Evolutionary conservation across 495 filamentous ascomycete species (phyloP), one percentile per base, ranked within the genome.

Genomic region (Hypoxylon subgilvum): DNA sequence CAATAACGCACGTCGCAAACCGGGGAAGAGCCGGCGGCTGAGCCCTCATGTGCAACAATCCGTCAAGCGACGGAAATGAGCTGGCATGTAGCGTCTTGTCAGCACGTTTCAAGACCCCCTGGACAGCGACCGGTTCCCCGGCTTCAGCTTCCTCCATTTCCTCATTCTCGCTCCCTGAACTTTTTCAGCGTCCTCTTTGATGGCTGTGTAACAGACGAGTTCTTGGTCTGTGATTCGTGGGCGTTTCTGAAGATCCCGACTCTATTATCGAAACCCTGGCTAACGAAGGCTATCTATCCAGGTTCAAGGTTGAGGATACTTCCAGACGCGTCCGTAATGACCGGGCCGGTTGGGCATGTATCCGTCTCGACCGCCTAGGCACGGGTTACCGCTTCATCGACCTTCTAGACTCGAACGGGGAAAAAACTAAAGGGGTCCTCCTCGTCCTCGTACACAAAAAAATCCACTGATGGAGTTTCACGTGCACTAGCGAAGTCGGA

Each of bases 291-390:
- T 58, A 4, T 61, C 49, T 43, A 32, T 58, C 52, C 43, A 79
- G 92, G 64, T 88, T 97, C 74, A 96, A 92, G 71, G 79, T 96
- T 61, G 87, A 91, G 67, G 88, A 96, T 63, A 84, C 89, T 45
- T 35, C 59, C 82, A 58, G 35, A 46, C 53, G 66, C 47, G 59
- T 52, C 53, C 69, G 50, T 21, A 22, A 55, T 10, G 51, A 43
- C 13, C 79, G 82, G 55, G 84, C 87, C 18, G 89, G 88, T 9
- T 96, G 93, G 92, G 84, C 90, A 23, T 96, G 92, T 71, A 87
- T 96, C 66, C 84, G 91, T 18, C 84, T 97, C 2, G 90, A 96
- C 72, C 85, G 91, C 21, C 71, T 96, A 10, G 84, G 84, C 60
- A 75, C 79, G 31, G 93, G 93, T 4, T 89, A 90, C 65, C 82